Conservation (phyloP, 768 basidiomycete genomes). For the Phylloporus rhodoxanthus region DNA sequence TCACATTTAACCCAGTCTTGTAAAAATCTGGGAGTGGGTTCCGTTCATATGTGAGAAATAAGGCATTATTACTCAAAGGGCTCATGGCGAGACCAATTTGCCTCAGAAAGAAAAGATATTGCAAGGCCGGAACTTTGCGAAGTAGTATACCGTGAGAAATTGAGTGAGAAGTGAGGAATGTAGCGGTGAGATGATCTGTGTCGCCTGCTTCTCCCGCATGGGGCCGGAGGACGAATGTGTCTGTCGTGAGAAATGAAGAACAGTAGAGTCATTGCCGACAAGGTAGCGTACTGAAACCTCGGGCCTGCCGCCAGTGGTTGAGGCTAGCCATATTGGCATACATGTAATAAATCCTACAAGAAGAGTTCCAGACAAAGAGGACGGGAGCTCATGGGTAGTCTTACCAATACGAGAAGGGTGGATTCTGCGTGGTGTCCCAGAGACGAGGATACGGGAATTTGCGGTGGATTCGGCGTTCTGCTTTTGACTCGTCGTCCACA, state of each 20-base stretch:
- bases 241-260: conserved; percentile 37
- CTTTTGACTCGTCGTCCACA: conserved; percentile 98
- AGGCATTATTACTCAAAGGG: conserved; percentile 93
- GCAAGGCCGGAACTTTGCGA: conserved; percentile 93
- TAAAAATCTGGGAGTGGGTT: conserved; percentile 98
- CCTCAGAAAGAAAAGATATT: conserved; percentile 96
- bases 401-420: conserved; percentile 94
- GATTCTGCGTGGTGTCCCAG: conserved; percentile 87
- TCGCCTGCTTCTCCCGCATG: conserved; percentile 98
- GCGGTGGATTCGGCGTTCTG: conserved; percentile 83
- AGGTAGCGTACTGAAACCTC: conserved; percentile 80
- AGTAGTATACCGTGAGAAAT: conserved; percentile 99
- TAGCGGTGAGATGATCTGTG: conserved; percentile 93
- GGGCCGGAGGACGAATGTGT: conserved; percentile 93
- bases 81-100: conserved; percentile 99
- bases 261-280: conserved; percentile 3
- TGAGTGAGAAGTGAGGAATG: conserved; percentile 93
- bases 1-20: conserved; percentile 91
- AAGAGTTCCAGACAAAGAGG: conserved; percentile 2
- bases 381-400: conserved; percentile 14
- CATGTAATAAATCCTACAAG: conserved; percentile 88
- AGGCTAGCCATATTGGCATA: conserved; percentile 93
- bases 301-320: conserved; percentile 82
- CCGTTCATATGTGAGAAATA: conserved; percentile 94
- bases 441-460: conserved; percentile 89